Conservation (phyloP, 2,329 filamentous ascomycete genomes). For the Elsinoe perseae region DNA sequence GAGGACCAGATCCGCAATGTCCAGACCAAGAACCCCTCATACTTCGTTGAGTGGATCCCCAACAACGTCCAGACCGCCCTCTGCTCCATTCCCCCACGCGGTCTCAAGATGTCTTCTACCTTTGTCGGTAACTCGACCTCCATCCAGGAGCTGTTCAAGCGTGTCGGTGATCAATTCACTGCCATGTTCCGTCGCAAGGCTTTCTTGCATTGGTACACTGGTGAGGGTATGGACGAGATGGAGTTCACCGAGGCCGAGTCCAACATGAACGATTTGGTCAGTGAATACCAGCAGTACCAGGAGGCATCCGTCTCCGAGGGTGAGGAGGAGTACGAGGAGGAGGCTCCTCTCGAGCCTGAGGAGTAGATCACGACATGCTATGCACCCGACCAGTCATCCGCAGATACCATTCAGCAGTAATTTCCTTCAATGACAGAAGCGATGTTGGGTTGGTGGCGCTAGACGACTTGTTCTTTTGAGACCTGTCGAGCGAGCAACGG, state of each 20-base stretch:
- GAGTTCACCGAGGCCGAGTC: conserved; percentile 99
- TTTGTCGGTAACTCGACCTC: conserved; percentile 99
- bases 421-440: conserved; percentile 15
- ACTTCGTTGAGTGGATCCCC: conserved; percentile 99
- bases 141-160: conserved; percentile 99
- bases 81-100: conserved; percentile 95
- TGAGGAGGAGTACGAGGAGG: conserved; percentile 91
- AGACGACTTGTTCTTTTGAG: conserved; percentile 13
- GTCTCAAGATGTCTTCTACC: conserved; percentile 98
- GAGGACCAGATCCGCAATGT: conserved; percentile 99
- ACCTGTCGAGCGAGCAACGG: conserved; percentile 15
- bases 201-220: conserved; percentile 99
- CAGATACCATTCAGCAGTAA: conserved; percentile 16
- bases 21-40: conserved; percentile 98
- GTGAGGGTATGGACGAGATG: conserved; percentile 99
- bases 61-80: conserved; percentile 99
- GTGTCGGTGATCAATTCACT: conserved; percentile 98
- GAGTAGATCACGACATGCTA: conserved; percentile 44
- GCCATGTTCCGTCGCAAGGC: conserved; percentile 99
- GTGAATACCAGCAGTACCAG: conserved; percentile 99
- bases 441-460: conserved; percentile 14
- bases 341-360: conserved; percentile 64
- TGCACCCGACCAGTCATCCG: neutral
- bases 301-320: conserved; percentile 95
- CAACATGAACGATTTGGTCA: conserved; percentile 99